Base-by-base conservation (phyloP, 2,329 filamentous ascomycete species). In the Ophiostoma ips region DNA sequence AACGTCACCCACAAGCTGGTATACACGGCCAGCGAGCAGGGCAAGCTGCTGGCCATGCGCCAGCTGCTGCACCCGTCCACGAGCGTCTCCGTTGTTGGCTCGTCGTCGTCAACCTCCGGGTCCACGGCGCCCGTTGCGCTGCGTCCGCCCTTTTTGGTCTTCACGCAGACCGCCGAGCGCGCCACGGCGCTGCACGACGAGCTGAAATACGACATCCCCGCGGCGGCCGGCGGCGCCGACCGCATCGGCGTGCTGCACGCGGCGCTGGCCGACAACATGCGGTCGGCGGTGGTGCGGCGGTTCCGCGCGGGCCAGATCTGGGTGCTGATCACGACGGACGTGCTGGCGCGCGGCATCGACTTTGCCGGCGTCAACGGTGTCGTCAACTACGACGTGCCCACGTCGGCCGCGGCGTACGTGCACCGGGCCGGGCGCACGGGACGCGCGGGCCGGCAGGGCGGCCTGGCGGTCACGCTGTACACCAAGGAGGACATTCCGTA, bases 341-440 rank as follows among this genome's bases (percentile, higher is more conserved):
- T 98, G 8, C 73, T 98, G 11, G 84, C 89, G 15, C 84, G 92
- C 33, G 92, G 92, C 18, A 82, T 98, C 37, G 92, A 98, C 65
- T 95, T 98, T 68, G 81, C 85, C 9, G 92, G 92, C 46, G 82
- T 98, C 55, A 95, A 95, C 60, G 88, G 89, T 43, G 89, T 98
- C 0, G 85, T 98, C 48, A 98, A 96, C 67, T 98, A 95, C 67
- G 92, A 98, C 64, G 87, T 95, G 9, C 92, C 92, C 0, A 87
- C 83, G n/a, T 89, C 85, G 0, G 84, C 84, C 5, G 90, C 89
- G 0, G 81, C 80, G 1, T 98, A 98, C 62, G 84, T 98, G 7
- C 92, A 98, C 66, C 85, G 92, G 11, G 88, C 92, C 0, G 92
- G 92, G 0, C 78, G 92, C 44, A 96, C 92, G 0, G 92, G 90